These are phyloP conservation scores for Austroboletus novae-zelandiae DNA, from an alignment of 1,284 basidiomycete genomes.

Conservation along the genomic window DNA sequence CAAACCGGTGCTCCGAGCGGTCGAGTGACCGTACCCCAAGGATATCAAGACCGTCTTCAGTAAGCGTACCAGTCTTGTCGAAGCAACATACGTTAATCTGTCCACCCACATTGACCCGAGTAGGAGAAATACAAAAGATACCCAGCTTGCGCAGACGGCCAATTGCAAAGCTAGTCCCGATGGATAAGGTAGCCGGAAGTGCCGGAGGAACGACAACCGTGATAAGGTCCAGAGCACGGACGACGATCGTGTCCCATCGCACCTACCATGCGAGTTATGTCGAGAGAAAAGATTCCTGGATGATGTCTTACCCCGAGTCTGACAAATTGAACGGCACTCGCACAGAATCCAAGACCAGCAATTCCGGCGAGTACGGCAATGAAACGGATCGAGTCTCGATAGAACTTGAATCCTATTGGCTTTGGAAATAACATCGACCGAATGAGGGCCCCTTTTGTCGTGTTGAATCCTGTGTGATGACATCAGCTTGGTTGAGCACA, in stretches of 20 bases:
- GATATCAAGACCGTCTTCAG: conserved; percentile 97
- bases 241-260: conserved; percentile 85
- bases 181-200: conserved; percentile 94
- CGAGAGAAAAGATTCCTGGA: not conserved
- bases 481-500: conserved; percentile 1
- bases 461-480: conserved; percentile 76
- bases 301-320: conserved; percentile 71
- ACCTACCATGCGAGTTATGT: conserved; percentile 48
- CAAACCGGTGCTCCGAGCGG: conserved; percentile 74
- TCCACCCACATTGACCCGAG: conserved; percentile 93
- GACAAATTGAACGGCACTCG: conserved; percentile 90
- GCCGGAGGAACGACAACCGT: conserved; percentile 98
- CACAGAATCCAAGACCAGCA: conserved; percentile 84
- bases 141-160: conserved; percentile 83
- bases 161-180: conserved; percentile 97
- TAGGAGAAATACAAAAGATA: conserved; percentile 97
- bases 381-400: conserved; percentile 96
- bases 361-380: conserved; percentile 90
- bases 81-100: conserved; percentile 99
- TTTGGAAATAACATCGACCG: conserved; percentile 99
- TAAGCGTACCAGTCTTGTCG: conserved; percentile 98
- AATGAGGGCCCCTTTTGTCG: conserved; percentile 95
- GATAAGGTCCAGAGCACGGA: conserved; percentile 95
- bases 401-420: conserved; percentile 97
- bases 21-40: conserved; percentile 88